Evolutionary conservation across 148 eudicot species (phyloP), one percentile per base, ranked within the genome.

Genomic region (Rhododendron ferrugineum): DNA sequence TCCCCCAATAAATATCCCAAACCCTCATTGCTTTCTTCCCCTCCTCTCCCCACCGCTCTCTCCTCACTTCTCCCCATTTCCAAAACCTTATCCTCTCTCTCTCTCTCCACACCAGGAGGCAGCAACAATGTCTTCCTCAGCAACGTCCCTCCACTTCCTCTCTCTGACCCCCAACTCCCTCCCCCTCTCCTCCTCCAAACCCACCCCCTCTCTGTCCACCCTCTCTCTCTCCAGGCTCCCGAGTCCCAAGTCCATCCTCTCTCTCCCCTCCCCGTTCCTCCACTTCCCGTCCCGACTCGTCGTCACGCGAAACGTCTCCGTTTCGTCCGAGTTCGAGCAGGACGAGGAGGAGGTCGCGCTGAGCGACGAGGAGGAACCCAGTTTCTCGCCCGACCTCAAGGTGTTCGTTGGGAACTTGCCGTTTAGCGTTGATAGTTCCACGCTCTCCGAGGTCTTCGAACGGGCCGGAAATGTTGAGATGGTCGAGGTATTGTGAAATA

Each of bases 351-450:
- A 89, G 73, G 90, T 86, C 22, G 88, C 78, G 2, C 11, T 77
- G 58, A 46, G 32, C 23, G 94, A 90, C n/a, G 86, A 20, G 3
- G 88, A 83, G n/a, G 90, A 84, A 3, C 88, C 87, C 11, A 84
- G 66, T 22, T 96, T 92, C 89, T 88, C 97, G 2, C 91, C 92
- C 26, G 96, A 93, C 86, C 88, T 91, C 49, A 96, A 94, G 73
- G 89, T 96, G 75, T 96, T 96, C 44, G 99, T 96, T 0, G 98
- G 99, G n/a, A 96, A 96, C 76, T 90, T 96, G 76, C 97, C 99
- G 2, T 96, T 95, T 46, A 89, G 64, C 73, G 97, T 91, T 37
- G 99, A 96, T 82, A 96, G 99, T 49, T 86, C 98, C 47, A 87
- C 89, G 40, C 94, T 96, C 72, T 97, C 98, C 86, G 94, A 86